Evolutionary conservation across 345 rosid species (phyloP), one percentile per base, ranked within the genome.

Genomic region (Boechera divaricarpa): DNA sequence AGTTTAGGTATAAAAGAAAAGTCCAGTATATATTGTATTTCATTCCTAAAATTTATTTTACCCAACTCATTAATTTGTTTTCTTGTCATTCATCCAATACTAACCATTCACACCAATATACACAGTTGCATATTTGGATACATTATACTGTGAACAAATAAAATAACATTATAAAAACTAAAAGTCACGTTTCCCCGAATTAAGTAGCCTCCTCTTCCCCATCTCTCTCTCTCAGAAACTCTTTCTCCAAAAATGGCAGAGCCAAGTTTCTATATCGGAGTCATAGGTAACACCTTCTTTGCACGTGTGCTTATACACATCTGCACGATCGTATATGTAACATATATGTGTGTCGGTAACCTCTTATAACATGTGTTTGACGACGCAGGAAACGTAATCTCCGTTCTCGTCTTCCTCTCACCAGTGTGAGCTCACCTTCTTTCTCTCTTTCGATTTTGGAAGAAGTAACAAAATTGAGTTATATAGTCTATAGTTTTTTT

Each of bases 361-460:
- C 13, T 41, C 44, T 10, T 53, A 32, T 16, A 16, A 13, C n/a
- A 9, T 67, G 36, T 29, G 58, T 70, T 74, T 60, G 18, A 71
- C 62, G 57, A 72, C 62, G 57, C 90, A 91, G 97, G 97, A 53
- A 91, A 91, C 76, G 80, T 90, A 81, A 89, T 87, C 6, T 84
- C 98, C 5, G 82, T 91, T 6, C 85, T 92, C 18, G 76, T 92
- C 74, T 90, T 86, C 78, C 94, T 92, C 70, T 77, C 98, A 58
- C 92, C 98, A 3, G 77, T 72, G 98, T 90, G 76, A 85, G 91
- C 79, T 66, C 38, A 32, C 72, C 56, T 6, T 65, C 44, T 42
- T 70, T 65, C 9, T 55, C 38, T 55, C 10, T 29, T 31, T 62
- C 12, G 5, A 4, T 39, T 24, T 10, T 38, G 16, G 16, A 38